phyloP scores from a whole-genome alignment of 495 filamentous ascomycete species.

The Filosporella fistucella region DNA sequence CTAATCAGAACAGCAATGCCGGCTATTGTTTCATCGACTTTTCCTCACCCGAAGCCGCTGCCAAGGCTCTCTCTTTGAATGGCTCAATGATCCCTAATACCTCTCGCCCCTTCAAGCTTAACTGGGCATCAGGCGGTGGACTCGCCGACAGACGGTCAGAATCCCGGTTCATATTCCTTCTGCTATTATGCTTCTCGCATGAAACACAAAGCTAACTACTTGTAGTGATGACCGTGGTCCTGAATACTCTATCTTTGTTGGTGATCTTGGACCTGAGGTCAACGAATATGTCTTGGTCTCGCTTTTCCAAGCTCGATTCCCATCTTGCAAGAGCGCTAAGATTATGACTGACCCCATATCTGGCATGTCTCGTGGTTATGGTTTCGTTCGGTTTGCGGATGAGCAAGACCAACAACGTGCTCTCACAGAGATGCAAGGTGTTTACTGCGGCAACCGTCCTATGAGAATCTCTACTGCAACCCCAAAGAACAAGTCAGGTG shows the following conservation, averaged over 20 bases:
- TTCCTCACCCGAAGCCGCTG: slow-evolving; percentile 72
- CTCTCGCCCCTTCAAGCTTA: slow-evolving; percentile 93
- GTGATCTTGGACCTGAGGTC: slow-evolving; percentile 95
- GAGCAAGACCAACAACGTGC: slow-evolving; percentile 94
- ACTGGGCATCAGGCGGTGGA: slow-evolving; percentile 97
- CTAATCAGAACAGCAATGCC: slow-evolving; percentile 65
- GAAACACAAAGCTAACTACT: slow-evolving; percentile 18
- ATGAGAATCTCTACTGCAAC: slow-evolving; percentile 99
- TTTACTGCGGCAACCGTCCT: slow-evolving; percentile 97
- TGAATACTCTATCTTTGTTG: slow-evolving; percentile 96
- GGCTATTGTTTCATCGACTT: slow-evolving; percentile 99
- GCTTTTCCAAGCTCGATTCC: slow-evolving; percentile 93
- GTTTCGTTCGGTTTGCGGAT: slow-evolving; percentile 94
- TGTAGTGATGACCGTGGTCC: slow-evolving; percentile 89
- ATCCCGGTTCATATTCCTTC: slow-evolving; percentile 23
- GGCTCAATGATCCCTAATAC: slow-evolving; percentile 92
- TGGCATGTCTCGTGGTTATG: slow-evolving; percentile 96
- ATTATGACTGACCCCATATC: slow-evolving; percentile 99
- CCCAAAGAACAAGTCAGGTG: slow-evolving; percentile 82
- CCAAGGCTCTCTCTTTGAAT: slow-evolving; percentile 85
- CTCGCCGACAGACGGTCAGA: slow-evolving; percentile 85
- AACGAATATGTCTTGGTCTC: slow-evolving; percentile 98
- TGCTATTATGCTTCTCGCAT: slow-evolving; percentile 1
- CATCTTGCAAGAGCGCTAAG: slow-evolving; percentile 98
- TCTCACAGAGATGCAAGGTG: slow-evolving; percentile 95